Percentiles rank a stretch among this genome's conserved stretches.
Conservation (phyloP, 2,329 filamentous ascomycete species). For the Colletotrichum tropicale region DNA sequence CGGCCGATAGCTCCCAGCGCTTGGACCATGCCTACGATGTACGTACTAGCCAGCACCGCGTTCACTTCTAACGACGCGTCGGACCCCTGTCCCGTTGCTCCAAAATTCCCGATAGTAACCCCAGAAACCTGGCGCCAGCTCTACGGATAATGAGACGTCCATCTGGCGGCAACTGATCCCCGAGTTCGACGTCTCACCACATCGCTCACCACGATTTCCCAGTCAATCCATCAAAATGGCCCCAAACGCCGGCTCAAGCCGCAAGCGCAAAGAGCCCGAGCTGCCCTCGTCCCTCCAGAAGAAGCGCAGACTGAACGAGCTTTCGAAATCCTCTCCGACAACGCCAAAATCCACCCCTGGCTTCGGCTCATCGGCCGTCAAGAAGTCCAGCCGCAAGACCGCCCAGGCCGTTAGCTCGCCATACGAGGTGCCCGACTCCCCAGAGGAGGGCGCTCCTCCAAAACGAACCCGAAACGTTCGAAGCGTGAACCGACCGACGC, state of each 20-base stretch:
- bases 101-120: not conserved
- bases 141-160: not conserved
- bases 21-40: not conserved
- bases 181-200: not conserved
- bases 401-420: not conserved
- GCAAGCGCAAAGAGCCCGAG: slow-evolving; percentile 7
- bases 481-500: slow-evolving; percentile 11
- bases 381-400: not conserved
- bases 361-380: not conserved
- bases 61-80: not conserved
- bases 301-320: slow-evolving; percentile 31
- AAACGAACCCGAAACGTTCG: slow-evolving; percentile 11
- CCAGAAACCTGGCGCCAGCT: not conserved
- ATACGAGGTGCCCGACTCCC: slow-evolving; percentile 27
- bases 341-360: slow-evolving; percentile 24
- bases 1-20: not conserved
- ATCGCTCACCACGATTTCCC: not conserved
- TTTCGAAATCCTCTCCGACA: slow-evolving; percentile 31
- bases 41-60: not conserved
- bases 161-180: not conserved
- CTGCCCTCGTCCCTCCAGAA: slow-evolving; percentile 12
- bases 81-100: not conserved
- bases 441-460: slow-evolving; percentile 23
- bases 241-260: not conserved
- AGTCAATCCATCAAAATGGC: not conserved